Evolutionary conservation across 257 asterid species (phyloP), one percentile per base, ranked within the genome.

Genomic region (Fraxinus quadrangulata): DNA sequence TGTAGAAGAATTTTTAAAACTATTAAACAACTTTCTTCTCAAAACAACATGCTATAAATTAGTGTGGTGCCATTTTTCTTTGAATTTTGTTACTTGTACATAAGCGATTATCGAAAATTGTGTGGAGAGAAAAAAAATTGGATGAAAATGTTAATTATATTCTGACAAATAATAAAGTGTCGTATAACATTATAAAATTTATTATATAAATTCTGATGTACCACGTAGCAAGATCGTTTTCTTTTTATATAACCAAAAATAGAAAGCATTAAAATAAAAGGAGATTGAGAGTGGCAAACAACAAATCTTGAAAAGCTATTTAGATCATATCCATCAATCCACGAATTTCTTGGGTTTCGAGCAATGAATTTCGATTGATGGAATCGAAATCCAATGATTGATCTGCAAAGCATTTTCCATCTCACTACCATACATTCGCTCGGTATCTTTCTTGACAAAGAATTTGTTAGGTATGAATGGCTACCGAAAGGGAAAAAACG

Each of bases 381-480:
- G 94, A 90, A 93, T 91, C 86, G 78, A 90, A 91, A 88, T 88
- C 86, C 90, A 90, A 93, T 91, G 83, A 91, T 89, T 93, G 87
- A 84, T 83, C 80, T 75, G 68, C 81, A 83, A 90, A 81, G 81
- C 79, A 75, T 76, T 82, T 49, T 84, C 83, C 87, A 61, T 82
- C 88, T 78, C 45, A 82, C 78, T 82, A 83, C 83, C 82, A 81
- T 68, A 76, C 87, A 76, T 71, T 81, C 67, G 73, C 72, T 68
- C 79, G 68, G 72, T 73, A 73, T 80, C 59, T 16, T 47, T 11
- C 16, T 12, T 45, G 54, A 54, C 7, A 19, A 17, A 36, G 40
- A 36, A 36, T 36, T 36, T 36, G 40, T 36, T 36, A 36, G 40
- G 40, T 36, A 36, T 36, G 40, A 36, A 36, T 2, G 10, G 1